Percentiles rank a stretch among this genome's conserved stretches.
phyloP scores from a whole-genome alignment of 2,329 filamentous ascomycete species.

The Magnaporthales sp. region DNA sequence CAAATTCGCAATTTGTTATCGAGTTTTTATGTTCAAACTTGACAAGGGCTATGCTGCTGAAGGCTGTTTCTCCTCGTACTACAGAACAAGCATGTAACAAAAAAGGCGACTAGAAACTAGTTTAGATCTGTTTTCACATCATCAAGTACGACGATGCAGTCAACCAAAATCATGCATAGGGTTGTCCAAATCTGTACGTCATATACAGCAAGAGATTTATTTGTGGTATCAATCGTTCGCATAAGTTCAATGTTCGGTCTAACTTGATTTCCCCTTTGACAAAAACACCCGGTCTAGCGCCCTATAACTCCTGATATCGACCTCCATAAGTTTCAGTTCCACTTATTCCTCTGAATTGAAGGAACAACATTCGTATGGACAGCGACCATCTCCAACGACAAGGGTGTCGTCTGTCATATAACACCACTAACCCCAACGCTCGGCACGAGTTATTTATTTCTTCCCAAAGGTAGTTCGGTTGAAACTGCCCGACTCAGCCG shows the following conservation, averaged over 20 bases:
- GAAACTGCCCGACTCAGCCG: background rate
- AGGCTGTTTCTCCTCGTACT: background rate
- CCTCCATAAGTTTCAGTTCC: background rate
- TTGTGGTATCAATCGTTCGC: background rate
- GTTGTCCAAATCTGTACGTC: background rate
- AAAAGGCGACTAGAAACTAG: too few species aligned
- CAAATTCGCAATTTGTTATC: background rate
- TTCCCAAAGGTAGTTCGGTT: background rate
- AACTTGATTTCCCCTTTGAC: background rate
- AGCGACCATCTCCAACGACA: background rate
- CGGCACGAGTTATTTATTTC: background rate
- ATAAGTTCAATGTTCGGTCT: background rate
- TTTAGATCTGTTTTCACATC: too few species aligned
- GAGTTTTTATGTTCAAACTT: background rate
- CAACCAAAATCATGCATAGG: background rate
- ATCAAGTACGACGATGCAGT: background rate
- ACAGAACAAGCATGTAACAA: background rate
- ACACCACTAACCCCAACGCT: background rate
- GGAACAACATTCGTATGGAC: background rate
- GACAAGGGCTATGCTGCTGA: background rate
- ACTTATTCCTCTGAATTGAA: background rate
- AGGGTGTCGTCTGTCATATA: too few species aligned
- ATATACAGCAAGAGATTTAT: background rate
- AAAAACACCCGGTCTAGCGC: background rate
- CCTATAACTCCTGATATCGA: background rate